A percentile compares a stretch with the other conserved stretches of the same genome.
Conservation (phyloP, 1,139 yeast genomes). For the Diutina sp. region DNA sequence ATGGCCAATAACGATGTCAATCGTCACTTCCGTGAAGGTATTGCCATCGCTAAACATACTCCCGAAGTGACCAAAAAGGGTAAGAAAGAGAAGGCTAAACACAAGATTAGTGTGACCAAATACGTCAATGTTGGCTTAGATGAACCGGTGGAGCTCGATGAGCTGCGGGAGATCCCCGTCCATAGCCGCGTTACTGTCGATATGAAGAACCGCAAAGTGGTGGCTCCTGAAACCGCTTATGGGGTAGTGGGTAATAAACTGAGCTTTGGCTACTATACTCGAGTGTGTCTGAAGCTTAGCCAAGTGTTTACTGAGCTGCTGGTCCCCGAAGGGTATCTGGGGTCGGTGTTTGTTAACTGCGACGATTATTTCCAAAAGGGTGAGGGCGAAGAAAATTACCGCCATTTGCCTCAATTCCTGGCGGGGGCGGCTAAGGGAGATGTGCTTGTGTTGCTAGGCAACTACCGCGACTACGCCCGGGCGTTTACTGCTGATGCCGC, state of each 20-base stretch:
- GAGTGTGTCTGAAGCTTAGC: slow-evolving; percentile 50
- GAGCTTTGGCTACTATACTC: slow-evolving; percentile 65
- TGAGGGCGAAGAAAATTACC: not conserved
- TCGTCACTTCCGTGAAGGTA: slow-evolving; percentile 46
- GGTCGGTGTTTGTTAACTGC: slow-evolving; percentile 51
- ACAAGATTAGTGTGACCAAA: slow-evolving; percentile 45
- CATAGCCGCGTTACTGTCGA: slow-evolving; percentile 79
- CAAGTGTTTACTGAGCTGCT: slow-evolving; percentile 62
- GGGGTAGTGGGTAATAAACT: slow-evolving; percentile 45
- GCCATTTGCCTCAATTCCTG: slow-evolving; percentile 2
- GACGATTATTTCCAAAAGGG: slow-evolving; percentile 42
- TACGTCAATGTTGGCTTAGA: slow-evolving; percentile 64
- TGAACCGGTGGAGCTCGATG: slow-evolving; percentile 39
- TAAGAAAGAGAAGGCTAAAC: slow-evolving; percentile 12
- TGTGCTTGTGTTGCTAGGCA: slow-evolving; percentile 48
- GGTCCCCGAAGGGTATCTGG: slow-evolving; percentile 56
- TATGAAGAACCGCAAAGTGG: slow-evolving; percentile 43
- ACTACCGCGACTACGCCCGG: slow-evolving; percentile 40
- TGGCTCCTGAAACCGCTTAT: slow-evolving; percentile 63
- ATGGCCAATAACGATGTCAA: slow-evolving; percentile 36
- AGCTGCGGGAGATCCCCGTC: slow-evolving; percentile 53
- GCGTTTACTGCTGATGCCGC: slow-evolving; percentile 33
- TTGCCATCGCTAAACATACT: slow-evolving; percentile 46
- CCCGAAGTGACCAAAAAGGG: slow-evolving; percentile 25
- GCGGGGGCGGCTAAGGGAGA: slow-evolving; percentile 13